A percentile compares a stretch with the other conserved stretches of the same genome.
These are phyloP conservation scores for Arthrobotrys musiformis DNA, from an alignment of 2,329 filamentous ascomycete genomes.

Conservation along the genomic window DNA sequence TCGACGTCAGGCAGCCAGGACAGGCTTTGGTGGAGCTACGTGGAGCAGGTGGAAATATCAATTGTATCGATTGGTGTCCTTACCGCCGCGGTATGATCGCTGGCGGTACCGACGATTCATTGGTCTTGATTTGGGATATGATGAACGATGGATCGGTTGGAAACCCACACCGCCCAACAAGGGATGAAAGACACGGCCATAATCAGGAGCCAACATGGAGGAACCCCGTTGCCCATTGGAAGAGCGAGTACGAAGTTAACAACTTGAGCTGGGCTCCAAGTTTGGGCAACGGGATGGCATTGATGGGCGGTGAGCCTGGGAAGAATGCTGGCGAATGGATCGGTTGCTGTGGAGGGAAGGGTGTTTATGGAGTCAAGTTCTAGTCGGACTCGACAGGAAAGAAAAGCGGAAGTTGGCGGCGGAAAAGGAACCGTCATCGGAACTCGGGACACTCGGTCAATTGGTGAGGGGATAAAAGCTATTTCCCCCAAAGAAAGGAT, in stretches of 20 bases:
- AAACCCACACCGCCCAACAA: slow-evolving; percentile 62
- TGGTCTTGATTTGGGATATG: slow-evolving; percentile 93
- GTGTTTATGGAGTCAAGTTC: slow-evolving; percentile 54
- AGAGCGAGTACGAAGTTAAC: slow-evolving; percentile 85
- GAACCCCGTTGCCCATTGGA: slow-evolving; percentile 80
- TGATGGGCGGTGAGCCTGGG: slow-evolving; percentile 50
- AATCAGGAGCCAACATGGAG: slow-evolving; percentile 61
- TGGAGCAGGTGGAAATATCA: slow-evolving; percentile 84
- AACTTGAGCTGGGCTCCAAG: slow-evolving; percentile 86
- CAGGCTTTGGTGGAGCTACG: slow-evolving; percentile 93
- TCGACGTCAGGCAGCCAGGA: slow-evolving; percentile 94
- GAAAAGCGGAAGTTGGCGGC: background rate
- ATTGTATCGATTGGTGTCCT: slow-evolving; percentile 96
- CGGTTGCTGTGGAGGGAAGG: slow-evolving; percentile 46
- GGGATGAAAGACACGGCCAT: slow-evolving; percentile 59
- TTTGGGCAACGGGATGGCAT: slow-evolving; percentile 67
- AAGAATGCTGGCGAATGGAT: slow-evolving; percentile 54
- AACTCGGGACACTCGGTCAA: background rate
- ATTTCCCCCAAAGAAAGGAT: background rate
- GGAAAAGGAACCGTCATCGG: background rate
- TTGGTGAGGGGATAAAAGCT: background rate
- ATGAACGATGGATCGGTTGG: slow-evolving; percentile 71
- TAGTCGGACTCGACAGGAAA: slow-evolving; percentile 45
- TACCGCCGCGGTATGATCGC: slow-evolving; percentile 86
- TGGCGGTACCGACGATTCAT: slow-evolving; percentile 89